Base-by-base conservation (phyloP, 495 filamentous ascomycete genomes). In the Daldinia caldariorum region DNA sequence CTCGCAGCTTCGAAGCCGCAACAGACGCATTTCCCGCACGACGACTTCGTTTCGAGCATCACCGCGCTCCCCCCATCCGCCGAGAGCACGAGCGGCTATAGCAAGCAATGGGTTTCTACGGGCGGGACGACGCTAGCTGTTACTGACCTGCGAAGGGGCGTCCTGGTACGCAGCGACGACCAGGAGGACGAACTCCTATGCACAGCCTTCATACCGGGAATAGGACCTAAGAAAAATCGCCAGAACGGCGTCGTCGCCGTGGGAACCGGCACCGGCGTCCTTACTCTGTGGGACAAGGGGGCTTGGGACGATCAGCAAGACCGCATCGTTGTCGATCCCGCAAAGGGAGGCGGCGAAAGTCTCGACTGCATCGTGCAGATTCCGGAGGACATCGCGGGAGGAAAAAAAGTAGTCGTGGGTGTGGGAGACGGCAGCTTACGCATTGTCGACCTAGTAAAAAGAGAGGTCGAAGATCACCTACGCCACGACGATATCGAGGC, bases 291-390 rank as follows among this genome's bases (percentile, higher is more conserved):
- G 95, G 94, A 98, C 73, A 90, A 88, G 69, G 95, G 94, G 1
- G 85, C 89, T 1, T 98, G 95, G 94, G 94, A 97, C 72, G 94
- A 97, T 79, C 93, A 97, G 77, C 91, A 95, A 67, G 93, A 97
- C 77, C 87, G 93, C 4, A 89, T 98, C 64, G 86, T 90, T 53
- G 85, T 97, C 8, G 85, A 89, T 58, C 79, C 83, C 18, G 86
- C 81, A 16, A 89, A 86, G 34, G 84, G 84, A 26, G 82, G 83
- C 16, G 82, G 73, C 41, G 92, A 94, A 69, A 89, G 89, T 47
- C 75, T 96, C 39, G 93, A 97, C 76, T 83, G 87, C 18, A 79
- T 96, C 72, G 81, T 88, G 2, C 79, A 87, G 18, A 81, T 91
- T 9, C 91, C 92, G 0, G 88, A 89, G 18, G 85, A 84, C 49